Base-by-base conservation (phyloP, 140 eudicot species). In the Oenanthe javanica region DNA sequence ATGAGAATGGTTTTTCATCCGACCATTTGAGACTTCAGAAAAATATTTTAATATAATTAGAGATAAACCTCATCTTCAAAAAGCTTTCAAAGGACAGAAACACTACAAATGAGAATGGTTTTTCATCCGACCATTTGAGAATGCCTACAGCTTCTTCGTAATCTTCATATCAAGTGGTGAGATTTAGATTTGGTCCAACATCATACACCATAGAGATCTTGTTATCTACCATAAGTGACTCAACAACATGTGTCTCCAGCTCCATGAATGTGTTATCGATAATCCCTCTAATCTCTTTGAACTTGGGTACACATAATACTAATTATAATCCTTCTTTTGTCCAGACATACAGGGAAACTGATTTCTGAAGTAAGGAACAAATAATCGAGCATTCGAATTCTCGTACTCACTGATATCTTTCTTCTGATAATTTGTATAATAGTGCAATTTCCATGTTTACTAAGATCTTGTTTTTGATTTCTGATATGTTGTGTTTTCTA, bases 181-280 rank as follows among this genome's bases (percentile, higher is more conserved):
- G 10, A 59, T 19, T 21, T 7, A 59, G 67, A 21, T 59, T 21
- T 59, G 31, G 31, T 21, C 66, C 66, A 0, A 57, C 67, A 59
- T 27, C 12, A 59, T 7, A 59, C 2, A 59, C 69, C 12, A 12
- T 14, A 61, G 69, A 14, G 36, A n/a, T 61, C 36, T 61, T 61
- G 36, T 61, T n/a, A n/a, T 61, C 69, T 61, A 31, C 31, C 67
- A 57, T 21, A 6, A 59, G 67, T 59, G 69, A 61, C 36, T n/a
- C 69, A 61, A 61, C 69, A 61, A 14, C 69, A 61, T 57, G 21
- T n/a, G 69, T 61, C 69, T 61, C 69, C 69, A 61, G 69, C 69
- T 61, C 69, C 31, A 8, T 14, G 69, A 61, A n/a, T n/a, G 69
- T 61, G 14, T 61, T 61, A 0, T 21, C 14, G 8, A 9, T 59